Evolutionary conservation across 2,329 filamentous ascomycete species (phyloP), one percentile per base, ranked within the genome.

Genomic region (Clonostachys chloroleuca): DNA sequence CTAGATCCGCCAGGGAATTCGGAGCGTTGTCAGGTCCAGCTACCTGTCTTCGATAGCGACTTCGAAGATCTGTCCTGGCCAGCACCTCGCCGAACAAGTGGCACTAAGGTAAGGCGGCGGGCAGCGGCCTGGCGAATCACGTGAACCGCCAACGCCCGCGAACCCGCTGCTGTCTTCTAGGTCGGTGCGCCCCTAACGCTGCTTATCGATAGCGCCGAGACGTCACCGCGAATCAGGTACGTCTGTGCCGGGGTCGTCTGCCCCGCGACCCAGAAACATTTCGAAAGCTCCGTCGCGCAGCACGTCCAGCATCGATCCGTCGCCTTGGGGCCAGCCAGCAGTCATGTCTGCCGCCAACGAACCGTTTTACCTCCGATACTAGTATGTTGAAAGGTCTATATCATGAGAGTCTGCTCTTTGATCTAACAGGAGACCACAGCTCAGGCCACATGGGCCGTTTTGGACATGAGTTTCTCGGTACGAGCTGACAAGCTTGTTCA

Each of bases 371-470:
- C 74, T 99, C 56, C 86, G 94, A 60, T 99, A 99, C 78, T 99
- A 99, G 92, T 96, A 82, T 67, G 87, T 67, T n/a, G 12, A 18
- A 39, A n/a, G 14, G 14, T 39, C 36, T 7, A 12, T n/a, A 39
- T 8, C 14, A 39, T 39, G 14, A 39, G 7, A 6, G 36, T 8
- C 6, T 8, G 36, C 14, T 39, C 14, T 39, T 17, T 39, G 3
- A 18, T n/a, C 36, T 39, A 39, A 39, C 17, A n/a, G 36, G 17
- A 30, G 16, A 6, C 36, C 49, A 59, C 64, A 97, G 92, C 77
- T 97, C 94, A 57, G 94, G 94, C 60, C 94, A 99, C 70, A 94
- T 91, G 69, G 94, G 94, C 62, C 88, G 92, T 55, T 96, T 97
- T 68, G 94, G 94, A 54, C 94, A 99, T 72, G 94, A 99, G 70